Evolutionary conservation across 2,329 filamentous ascomycete species (phyloP), one percentile per base, ranked within the genome.

Genomic region (Pseudocercospora vitis): DNA sequence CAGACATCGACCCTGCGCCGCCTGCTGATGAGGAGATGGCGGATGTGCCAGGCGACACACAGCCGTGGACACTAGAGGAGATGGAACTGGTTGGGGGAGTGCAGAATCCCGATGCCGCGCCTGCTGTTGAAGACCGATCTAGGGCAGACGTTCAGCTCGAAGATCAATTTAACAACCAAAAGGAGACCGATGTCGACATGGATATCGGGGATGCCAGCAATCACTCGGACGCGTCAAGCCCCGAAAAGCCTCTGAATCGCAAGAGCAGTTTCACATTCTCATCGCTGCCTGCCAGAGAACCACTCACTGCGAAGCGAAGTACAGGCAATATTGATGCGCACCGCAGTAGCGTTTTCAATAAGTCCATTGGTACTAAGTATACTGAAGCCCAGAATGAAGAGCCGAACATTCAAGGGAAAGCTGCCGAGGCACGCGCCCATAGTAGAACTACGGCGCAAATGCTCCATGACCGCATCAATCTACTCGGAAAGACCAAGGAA

Each of bases 181-280:
- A 59, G 16, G 66, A 70, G 33, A 57, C 67, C 7, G 69, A 72
- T 18, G 70, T 73, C 21, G 68, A 73, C 11, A 71, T 74, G 35
- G 57, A 57, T 14, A 47, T 52, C 9, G 64, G 65, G 42, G 79
- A 81, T 32, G 81, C 63, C 42, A 60, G 56, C 8, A 57, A 57
- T 11, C 81, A 56, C 73, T 73, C 57, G 7, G 62, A 64, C 31
- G 50, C 76, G 0, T 89, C 88, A 0, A 91, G 87, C 62, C 88
- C 88, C 0, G 83, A 88, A 45, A 81, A 89, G 61, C 87, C 87
- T 1, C 78, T 89, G 24, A 81, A 95, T 61, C 86, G 92, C 56
- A 97, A 97, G 78, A 96, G 91, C 73, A 97, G 92, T 69, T 80
- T 99, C 56, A 95, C 88, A 55, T 97, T 99, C 73, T 90, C 94